Percentiles rank a stretch among this genome's conserved stretches.
Conservation (phyloP, 257 asterid species). For the Ballota nigra region DNA sequence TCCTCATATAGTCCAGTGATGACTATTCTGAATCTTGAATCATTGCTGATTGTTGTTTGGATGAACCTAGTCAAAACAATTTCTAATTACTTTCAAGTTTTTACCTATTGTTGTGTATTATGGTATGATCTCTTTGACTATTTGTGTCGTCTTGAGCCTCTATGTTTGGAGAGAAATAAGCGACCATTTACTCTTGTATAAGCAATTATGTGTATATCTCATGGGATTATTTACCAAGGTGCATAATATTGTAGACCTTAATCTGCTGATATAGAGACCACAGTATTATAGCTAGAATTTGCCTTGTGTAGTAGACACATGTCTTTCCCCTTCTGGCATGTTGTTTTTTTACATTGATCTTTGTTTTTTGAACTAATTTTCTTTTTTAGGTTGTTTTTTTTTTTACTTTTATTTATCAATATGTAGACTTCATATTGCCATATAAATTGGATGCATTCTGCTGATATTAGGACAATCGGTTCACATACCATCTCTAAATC, state of each 20-base stretch:
- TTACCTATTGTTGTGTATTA: not conserved
- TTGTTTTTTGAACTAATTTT: not conserved
- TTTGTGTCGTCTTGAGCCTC: not conserved
- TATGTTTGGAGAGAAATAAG: not conserved
- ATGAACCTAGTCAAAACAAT: not conserved
- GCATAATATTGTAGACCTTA: not conserved
- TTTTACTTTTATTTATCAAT: not conserved
- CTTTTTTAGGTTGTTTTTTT: not conserved
- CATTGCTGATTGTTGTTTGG: not conserved
- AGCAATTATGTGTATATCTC: not conserved
- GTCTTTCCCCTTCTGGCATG: not conserved
- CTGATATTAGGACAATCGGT: not conserved
- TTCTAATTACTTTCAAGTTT: not conserved
- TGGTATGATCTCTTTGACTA: slow-evolving; percentile 9
- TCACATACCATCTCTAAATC: not conserved
- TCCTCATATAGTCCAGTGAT: not conserved
- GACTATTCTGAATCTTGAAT: not conserved
- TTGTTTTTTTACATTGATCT: slow-evolving; percentile 8
- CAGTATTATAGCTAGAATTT: not conserved
- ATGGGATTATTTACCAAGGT: not conserved
- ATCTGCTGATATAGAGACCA: too few relatives aligned
- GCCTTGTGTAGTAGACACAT: slow-evolving; percentile 7
- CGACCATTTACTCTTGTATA: not conserved
- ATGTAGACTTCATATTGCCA: not conserved
- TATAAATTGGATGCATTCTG: not conserved